Base-by-base conservation (phyloP, 345 rosid species). In the Boechera stricta region DNA sequence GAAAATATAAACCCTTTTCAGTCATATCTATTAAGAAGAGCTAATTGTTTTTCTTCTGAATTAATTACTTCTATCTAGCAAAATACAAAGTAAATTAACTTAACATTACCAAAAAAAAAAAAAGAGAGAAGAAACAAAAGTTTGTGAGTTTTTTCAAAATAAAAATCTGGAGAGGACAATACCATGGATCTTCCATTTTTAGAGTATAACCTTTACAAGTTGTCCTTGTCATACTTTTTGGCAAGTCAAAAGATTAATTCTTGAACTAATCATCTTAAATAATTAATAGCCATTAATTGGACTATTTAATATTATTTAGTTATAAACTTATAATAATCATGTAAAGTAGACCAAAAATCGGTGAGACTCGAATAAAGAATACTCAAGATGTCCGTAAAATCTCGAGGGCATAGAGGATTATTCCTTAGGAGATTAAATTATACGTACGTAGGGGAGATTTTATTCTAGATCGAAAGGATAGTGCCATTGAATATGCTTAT, bases 401-500 rank as follows among this genome's bases (percentile, higher is more conserved):
- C 47, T 61, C 16, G 11, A 51, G 60, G 41, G 60, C 68, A 72
- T 61, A 60, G 55, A 62, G 76, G 69, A 61, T 61, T 72, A 72
- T 72, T 61, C 76, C 60, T 51, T 72, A 36, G 33, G 48, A 28
- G 6, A 62, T 11, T 2, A 38, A 71, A 59, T 28, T 62, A 60
- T 60, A 52, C 76, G 76, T 60, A 61, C 60, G 52, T 7, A 62
- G n/a, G 62, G 4, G 62, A 16, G 56, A 64, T 74, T 44, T 64
- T 74, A 74, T 74, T 64, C 71, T 64, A 31, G 38, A 16, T 39
- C 45, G 33, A 11, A 73, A 73, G 71, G 71, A 73, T 73, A 53
- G 63, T 73, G 35, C 77, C 71, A 73, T 4, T 73, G 77, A 73
- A 73, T 73, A 73, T 64, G 64, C 70, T 42, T 73, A 57, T 41